phyloP scores from a whole-genome alignment of 345 rosid species.

The Moricandia arvensis region DNA sequence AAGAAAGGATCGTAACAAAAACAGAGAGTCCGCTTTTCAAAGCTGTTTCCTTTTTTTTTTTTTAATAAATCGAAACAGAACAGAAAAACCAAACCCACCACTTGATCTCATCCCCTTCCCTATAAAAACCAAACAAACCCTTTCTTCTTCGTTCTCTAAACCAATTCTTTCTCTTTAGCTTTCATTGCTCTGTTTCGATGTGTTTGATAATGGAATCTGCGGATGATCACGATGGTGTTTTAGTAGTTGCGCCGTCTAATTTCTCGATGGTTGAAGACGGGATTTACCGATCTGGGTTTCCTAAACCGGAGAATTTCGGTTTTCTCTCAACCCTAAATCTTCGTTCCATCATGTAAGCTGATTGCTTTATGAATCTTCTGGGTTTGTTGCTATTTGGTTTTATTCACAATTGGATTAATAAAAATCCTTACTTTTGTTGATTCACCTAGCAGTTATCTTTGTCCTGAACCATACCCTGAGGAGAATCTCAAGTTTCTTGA shows the following conservation, averaged over 20 bases:
- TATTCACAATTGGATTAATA: not conserved
- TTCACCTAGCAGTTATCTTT: conserved; percentile 72
- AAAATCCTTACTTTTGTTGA: not conserved
- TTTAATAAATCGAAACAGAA: not conserved
- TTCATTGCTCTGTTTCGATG: conserved; percentile 32
- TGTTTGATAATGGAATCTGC: conserved; percentile 39
- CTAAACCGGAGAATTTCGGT: too few species aligned
- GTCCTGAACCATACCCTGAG: conserved; percentile 78
- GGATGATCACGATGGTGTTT: conserved; percentile 26
- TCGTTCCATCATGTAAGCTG: too few species aligned
- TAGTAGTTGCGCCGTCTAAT: too few species aligned
- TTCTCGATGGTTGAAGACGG: too few species aligned
- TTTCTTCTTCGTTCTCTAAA: not conserved
- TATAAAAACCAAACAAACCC: conserved; percentile 3
- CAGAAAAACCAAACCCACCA: not conserved
- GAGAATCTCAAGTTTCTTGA: conserved; percentile 64
- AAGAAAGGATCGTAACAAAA: too few species aligned
- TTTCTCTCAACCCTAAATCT: too few species aligned
- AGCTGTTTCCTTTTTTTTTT: conserved; percentile 16
- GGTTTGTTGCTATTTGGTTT: not conserved
- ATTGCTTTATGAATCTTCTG: not conserved
- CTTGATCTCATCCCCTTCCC: conserved; percentile 9
- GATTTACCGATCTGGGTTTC: too few species aligned
- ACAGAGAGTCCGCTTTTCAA: conserved; percentile 35
- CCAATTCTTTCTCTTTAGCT: not conserved